These are phyloP conservation scores for Gastrolobium villosum DNA, from an alignment of 306 rosid species.

Conservation along the genomic window DNA sequence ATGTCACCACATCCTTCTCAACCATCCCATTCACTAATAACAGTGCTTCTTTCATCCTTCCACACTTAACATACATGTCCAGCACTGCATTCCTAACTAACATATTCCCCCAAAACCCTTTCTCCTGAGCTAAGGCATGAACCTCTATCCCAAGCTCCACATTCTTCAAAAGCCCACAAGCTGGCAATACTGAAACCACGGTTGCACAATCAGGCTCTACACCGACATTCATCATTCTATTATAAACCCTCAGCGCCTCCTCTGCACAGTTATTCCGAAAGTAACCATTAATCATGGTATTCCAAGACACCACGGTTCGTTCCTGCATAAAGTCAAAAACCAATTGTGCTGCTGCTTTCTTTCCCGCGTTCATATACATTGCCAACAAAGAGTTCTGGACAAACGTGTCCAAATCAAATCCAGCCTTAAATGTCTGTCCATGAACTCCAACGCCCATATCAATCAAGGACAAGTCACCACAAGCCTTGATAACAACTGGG, in stretches of 20 bases:
- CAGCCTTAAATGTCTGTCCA: slow-evolving; percentile 62
- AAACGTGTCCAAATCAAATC: slow-evolving; percentile 60
- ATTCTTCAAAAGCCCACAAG: slow-evolving; percentile 71
- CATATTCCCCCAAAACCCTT: slow-evolving; percentile 63
- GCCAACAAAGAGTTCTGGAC: slow-evolving; percentile 82
- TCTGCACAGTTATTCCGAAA: slow-evolving; percentile 60
- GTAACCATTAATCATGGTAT: slow-evolving; percentile 80
- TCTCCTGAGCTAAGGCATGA: slow-evolving; percentile 63
- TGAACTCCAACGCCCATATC: slow-evolving; percentile 71
- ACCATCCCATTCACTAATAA: slow-evolving; percentile 53
- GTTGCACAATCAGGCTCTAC: slow-evolving; percentile 82
- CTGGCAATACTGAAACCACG: slow-evolving; percentile 79
- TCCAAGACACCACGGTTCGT: slow-evolving; percentile 82
- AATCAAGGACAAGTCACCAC: slow-evolving; percentile 62
- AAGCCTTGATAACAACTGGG: slow-evolving; percentile 80
- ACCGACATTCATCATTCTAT: slow-evolving; percentile 66
- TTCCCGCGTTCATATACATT: slow-evolving; percentile 82
- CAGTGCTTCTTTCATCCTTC: slow-evolving; percentile 68
- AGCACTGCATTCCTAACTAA: slow-evolving; percentile 70
- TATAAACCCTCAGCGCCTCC: slow-evolving; percentile 66
- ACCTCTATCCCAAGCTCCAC: slow-evolving; percentile 67
- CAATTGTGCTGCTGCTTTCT: slow-evolving; percentile 58
- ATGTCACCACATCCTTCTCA: slow-evolving; percentile 83
- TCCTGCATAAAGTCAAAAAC: slow-evolving; percentile 74
- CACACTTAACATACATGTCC: slow-evolving; percentile 89